A percentile compares a stretch with the other conserved stretches of the same genome.
Conservation (phyloP, 129 eudicot species). For the carrot (Daucus carota) region DH1_v3.0 NC_030387.2:19034501-19035000, state of each 20-base stretch:
- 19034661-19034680: background rate
- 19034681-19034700: too few species aligned
- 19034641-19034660: too few species aligned
- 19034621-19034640: too few species aligned
- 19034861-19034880: too few species aligned
- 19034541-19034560: too few species aligned
- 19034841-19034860: background rate
- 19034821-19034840: background rate
- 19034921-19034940: background rate
- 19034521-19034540: too few species aligned
- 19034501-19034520: too few species aligned
- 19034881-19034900: background rate
- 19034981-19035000: background rate
- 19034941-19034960: background rate
- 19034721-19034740: background rate
- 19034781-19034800: background rate
- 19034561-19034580: too few species aligned
- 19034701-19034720: conserved; percentile 4
- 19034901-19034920: background rate
- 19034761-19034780: background rate
- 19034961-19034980: background rate
- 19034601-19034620: too few species aligned
- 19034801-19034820: background rate
- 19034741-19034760: too few species aligned
- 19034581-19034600: too few species aligned